These are phyloP conservation scores for Pyrus pyrifolia DNA, from an alignment of 306 rosid species.

Conservation along the genomic window DNA sequence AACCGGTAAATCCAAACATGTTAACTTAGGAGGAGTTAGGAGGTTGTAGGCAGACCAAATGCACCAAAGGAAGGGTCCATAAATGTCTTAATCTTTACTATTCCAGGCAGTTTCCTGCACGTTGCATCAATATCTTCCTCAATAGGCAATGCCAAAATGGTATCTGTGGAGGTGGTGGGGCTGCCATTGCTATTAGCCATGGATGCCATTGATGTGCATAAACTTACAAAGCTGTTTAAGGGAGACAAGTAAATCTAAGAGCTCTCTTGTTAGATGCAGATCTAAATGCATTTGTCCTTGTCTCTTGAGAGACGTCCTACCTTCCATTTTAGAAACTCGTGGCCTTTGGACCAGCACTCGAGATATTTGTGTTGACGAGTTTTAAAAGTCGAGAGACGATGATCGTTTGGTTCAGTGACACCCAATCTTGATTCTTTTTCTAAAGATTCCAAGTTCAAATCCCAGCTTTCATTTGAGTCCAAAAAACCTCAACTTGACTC, in stretches of 20 bases:
- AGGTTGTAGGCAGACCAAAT: background rate
- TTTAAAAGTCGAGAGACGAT: no score
- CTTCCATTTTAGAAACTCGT: background rate
- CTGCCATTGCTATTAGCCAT: background rate
- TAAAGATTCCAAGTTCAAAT: background rate
- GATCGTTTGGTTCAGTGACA: background rate
- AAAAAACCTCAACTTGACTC: background rate
- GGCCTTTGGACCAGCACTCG: background rate
- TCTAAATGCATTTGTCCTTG: slow-evolving; percentile 4
- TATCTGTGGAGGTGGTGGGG: background rate
- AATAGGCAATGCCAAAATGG: background rate
- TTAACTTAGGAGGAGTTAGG: background rate
- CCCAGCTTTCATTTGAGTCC: background rate
- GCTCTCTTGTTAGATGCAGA: background rate
- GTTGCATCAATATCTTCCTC: background rate
- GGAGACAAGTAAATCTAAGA: background rate
- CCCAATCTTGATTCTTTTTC: no score
- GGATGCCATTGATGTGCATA: background rate
- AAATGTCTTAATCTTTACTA: background rate
- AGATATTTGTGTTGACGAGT: background rate
- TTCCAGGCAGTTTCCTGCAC: background rate
- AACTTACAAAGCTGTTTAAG: background rate
- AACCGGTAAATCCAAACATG: background rate
- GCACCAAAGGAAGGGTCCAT: background rate
- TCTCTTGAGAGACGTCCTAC: background rate